These are phyloP conservation scores for Thelonectria blattea DNA, from an alignment of 2,329 filamentous ascomycete genomes.

Conservation along the genomic window DNA sequence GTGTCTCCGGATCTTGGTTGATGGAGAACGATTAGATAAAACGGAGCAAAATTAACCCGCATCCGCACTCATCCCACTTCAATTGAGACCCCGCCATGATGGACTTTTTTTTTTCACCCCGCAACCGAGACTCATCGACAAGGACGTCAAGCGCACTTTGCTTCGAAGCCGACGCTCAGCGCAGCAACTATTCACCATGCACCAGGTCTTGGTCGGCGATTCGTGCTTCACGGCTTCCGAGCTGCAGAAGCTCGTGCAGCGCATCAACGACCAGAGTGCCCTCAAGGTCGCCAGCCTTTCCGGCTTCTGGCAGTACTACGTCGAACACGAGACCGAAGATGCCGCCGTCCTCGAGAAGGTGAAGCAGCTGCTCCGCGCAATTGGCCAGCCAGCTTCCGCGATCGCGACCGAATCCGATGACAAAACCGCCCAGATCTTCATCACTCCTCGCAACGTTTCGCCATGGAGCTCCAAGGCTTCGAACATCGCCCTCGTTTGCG, in stretches of 20 bases:
- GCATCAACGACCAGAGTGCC: conserved; percentile 51
- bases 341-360: conserved; percentile 49
- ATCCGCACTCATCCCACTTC: too few relatives aligned
- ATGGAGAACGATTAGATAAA: too few relatives aligned
- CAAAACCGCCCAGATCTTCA: conserved; percentile 67
- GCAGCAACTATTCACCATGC: conserved; percentile 39
- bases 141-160: conserved; percentile 36
- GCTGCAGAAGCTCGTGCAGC: conserved; percentile 51
- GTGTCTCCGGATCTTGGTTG: too few relatives aligned
- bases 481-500: conserved; percentile 91
- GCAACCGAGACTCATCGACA: conserved; percentile 21
- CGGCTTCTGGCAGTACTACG: conserved; percentile 70
- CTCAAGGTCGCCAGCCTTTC: conserved; percentile 55
- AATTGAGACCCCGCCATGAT: conserved; percentile 29
- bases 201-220: conserved; percentile 48
- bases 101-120: conserved; percentile 33
- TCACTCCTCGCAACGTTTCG: conserved; percentile 85
- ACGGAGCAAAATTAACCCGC: too few relatives aligned
- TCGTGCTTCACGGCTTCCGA: conserved; percentile 58
- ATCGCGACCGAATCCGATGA: conserved; percentile 44
- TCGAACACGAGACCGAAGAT: conserved; percentile 59
- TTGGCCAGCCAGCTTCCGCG: conserved; percentile 38
- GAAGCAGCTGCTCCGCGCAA: conserved; percentile 53
- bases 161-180: conserved; percentile 34
- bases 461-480: conserved; percentile 98